phyloP scores from a whole-genome alignment of 78 protist genomes.

The Dictyostelium brefeldianum region DNA sequence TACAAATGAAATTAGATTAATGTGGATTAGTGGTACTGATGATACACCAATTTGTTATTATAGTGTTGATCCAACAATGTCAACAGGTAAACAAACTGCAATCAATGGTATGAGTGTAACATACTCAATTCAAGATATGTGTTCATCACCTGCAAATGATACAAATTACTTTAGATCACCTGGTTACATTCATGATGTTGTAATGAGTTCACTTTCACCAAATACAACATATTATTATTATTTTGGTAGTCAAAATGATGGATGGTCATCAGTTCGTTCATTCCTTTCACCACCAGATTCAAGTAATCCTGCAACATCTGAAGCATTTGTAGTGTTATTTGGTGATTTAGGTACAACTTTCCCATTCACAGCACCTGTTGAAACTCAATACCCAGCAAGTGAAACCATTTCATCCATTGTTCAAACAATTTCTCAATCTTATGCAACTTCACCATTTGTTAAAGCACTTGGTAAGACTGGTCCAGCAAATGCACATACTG shows the following conservation, averaged over 20 bases:
- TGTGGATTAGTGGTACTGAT: slow-evolving; percentile 35
- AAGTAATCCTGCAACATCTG: neutral
- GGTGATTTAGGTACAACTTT: slow-evolving; percentile 60
- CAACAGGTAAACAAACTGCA: neutral
- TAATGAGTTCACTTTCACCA: slow-evolving; percentile 35
- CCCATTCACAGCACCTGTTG: slow-evolving; percentile 49
- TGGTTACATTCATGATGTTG: slow-evolving; percentile 75
- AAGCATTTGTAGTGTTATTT: slow-evolving; percentile 67
- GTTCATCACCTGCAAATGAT: slow-evolving; percentile 60
- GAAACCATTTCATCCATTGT: slow-evolving; percentile 9
- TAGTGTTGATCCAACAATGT: neutral
- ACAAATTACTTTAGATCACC: slow-evolving; percentile 59
- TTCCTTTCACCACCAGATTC: slow-evolving; percentile 31
- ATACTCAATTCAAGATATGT: slow-evolving; percentile 59
- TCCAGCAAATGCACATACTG: neutral
- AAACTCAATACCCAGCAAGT: slow-evolving; percentile 47
- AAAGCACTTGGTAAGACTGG: slow-evolving; percentile 10
- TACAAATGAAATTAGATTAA: slow-evolving; percentile 57
- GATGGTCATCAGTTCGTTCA: neutral
- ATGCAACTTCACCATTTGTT: slow-evolving; percentile 5
- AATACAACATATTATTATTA: slow-evolving; percentile 36
- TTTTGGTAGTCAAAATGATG: slow-evolving; percentile 59
- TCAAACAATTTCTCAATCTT: slow-evolving; percentile 15
- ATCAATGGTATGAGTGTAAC: neutral
- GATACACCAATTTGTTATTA: slow-evolving; percentile 30